These are phyloP conservation scores for Acorus gramineus DNA, from an alignment of 106 monocot genomes.

Conservation along the genomic window DNA sequence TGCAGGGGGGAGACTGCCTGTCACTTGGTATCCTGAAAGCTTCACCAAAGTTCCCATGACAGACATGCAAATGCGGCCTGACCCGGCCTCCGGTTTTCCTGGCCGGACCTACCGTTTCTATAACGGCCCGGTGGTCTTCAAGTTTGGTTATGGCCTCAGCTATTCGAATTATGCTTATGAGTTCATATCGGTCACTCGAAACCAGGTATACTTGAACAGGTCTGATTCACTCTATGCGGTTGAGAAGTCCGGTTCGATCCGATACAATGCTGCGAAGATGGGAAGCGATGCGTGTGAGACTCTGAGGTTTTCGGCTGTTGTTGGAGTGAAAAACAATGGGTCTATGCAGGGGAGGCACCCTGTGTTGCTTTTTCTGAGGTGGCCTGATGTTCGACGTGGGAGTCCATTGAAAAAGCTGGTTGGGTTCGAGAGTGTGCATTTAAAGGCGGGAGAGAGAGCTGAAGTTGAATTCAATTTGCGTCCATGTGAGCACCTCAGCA, in stretches of 20 bases:
- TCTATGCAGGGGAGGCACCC: conserved; percentile 58
- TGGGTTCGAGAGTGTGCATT: conserved; percentile 45
- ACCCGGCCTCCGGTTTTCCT: conserved; percentile 58
- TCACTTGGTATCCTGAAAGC: conserved; percentile 93
- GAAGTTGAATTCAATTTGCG: conserved; percentile 40
- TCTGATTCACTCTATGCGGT: conserved; percentile 12
- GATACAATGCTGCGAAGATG: conserved; percentile 27
- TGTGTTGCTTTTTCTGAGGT: conserved; percentile 53
- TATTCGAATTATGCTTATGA: conserved; percentile 60
- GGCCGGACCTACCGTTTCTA: conserved; percentile 89
- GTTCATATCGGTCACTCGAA: conserved; percentile 22
- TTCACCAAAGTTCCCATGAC: conserved; percentile 79
- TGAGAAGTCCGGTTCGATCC: background rate
- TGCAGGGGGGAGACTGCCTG: conserved; percentile 79
- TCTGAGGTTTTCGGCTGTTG: conserved; percentile 31
- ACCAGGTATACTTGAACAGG: conserved; percentile 23
- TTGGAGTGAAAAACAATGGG: conserved; percentile 61
- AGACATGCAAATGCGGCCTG: conserved; percentile 93
- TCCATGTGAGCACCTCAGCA: conserved; percentile 56
- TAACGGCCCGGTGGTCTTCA: conserved; percentile 51
- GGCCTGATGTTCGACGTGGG: conserved; percentile 3
- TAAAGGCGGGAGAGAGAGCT: conserved; percentile 31
- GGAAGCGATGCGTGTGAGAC: conserved; percentile 25
- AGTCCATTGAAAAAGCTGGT: conserved; percentile 54
- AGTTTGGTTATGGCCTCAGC: conserved; percentile 81